These are phyloP conservation scores for Peronosclerospora sorghi DNA, from an alignment of 352 stramenopile genomes.

Conservation along the genomic window DNA sequence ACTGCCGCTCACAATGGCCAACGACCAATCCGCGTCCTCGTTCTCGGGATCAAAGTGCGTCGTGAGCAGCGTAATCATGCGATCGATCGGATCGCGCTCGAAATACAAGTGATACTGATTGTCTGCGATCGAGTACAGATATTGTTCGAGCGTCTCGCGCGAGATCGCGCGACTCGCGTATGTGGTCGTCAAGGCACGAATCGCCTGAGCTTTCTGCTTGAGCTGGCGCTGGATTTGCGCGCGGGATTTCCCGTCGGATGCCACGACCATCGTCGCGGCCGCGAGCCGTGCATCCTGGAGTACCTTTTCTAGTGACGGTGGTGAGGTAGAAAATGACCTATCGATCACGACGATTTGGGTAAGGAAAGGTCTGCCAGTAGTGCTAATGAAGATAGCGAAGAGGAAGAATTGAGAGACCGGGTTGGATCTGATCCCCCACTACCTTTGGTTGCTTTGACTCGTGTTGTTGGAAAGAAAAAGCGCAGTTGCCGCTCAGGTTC, in stretches of 20 bases:
- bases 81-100: too few species aligned
- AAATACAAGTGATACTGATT: too few species aligned
- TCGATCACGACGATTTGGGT: slow-evolving; percentile 9
- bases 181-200: too few species aligned
- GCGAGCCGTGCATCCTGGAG: too few species aligned
- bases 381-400: slow-evolving; percentile 23
- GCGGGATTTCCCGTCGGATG: too few species aligned
- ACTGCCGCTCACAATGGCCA: too few species aligned
- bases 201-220: slow-evolving; percentile 87
- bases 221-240: too few species aligned
- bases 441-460: slow-evolving; percentile 15
- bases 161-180: too few species aligned
- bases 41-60: slow-evolving; percentile 79
- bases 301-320: slow-evolving; percentile 32
- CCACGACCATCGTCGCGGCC: too few species aligned
- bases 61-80: slow-evolving; percentile 87
- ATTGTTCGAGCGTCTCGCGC: too few species aligned
- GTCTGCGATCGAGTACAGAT: too few species aligned
- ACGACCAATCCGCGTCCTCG: too few species aligned
- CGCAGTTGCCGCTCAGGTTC: slow-evolving; percentile 38
- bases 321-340: slow-evolving; percentile 15
- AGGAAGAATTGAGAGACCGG: slow-evolving; percentile 38
- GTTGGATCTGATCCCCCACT: slow-evolving; percentile 44
- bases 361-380: slow-evolving; percentile 11
- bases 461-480: slow-evolving; percentile 29